phyloP scores from a whole-genome alignment of 164 flowering plant species.

The Vitis rupestris region DNA sequence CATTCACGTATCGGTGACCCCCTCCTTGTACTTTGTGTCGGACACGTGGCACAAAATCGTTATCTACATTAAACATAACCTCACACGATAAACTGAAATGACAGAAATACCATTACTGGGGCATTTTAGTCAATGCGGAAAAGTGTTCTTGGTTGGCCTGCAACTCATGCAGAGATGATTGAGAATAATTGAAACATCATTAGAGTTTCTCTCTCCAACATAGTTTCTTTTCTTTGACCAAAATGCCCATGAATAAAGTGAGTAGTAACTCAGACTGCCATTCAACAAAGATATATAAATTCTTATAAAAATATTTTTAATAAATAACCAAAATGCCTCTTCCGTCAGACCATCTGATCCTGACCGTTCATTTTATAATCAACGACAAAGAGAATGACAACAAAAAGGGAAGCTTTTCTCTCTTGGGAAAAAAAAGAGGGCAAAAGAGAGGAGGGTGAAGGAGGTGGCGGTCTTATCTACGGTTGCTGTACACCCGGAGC shows the following conservation, averaged over 20 bases:
- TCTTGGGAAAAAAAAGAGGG: neutral
- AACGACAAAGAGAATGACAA: constrained; percentile 1
- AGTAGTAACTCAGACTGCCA: neutral
- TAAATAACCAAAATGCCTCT: constrained; percentile 11
- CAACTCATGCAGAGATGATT: constrained; percentile 1
- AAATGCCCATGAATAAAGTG: neutral
- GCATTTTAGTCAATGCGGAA: constrained; percentile 1
- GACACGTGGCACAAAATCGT: neutral
- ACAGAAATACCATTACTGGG: neutral
- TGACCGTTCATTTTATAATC: constrained; percentile 11
- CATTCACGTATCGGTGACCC: neutral
- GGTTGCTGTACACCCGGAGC: constrained; percentile 34
- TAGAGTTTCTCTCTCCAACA: neutral
- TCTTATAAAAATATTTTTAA: neutral
- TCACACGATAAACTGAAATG: neutral
- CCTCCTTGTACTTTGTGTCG: constrained; percentile 1
- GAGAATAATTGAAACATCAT: constrained; percentile 7
- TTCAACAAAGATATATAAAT: neutral
- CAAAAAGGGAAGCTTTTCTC: neutral
- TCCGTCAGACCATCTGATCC: constrained; percentile 3
- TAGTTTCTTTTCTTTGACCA: neutral
- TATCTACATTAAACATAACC: too few species aligned
- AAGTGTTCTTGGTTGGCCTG: neutral
- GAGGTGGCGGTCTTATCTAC: constrained; percentile 21
- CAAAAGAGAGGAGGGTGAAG: neutral